Percentiles rank a stretch among this genome's conserved stretches.
phyloP scores from a whole-genome alignment of 2,329 filamentous ascomycete species.

The Diplodia corticola region DNA sequence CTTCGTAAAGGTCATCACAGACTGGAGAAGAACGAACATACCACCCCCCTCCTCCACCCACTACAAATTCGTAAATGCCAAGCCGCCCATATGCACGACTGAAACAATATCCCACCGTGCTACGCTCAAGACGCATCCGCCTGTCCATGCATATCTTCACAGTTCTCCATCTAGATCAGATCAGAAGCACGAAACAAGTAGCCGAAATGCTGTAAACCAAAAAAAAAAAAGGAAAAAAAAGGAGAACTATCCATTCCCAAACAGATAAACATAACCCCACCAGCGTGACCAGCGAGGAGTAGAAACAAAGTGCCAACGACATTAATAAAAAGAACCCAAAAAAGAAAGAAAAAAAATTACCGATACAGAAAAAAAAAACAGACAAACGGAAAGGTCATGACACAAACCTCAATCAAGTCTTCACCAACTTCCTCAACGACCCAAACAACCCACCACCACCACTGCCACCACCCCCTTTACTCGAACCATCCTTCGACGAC shows the following conservation, averaged over 20 bases:
- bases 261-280: neutral
- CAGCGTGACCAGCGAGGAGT: neutral
- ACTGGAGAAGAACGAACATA: no score
- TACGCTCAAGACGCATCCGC: no score
- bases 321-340: neutral
- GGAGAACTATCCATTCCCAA: neutral
- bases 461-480: neutral
- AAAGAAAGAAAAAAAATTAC: no score
- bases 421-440: conserved; percentile 6
- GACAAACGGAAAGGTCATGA: neutral
- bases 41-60: no score
- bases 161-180: no score
- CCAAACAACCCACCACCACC: neutral
- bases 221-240: neutral
- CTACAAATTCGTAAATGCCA: no score
- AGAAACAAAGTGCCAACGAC: neutral
- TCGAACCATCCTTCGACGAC: conserved; percentile 7
- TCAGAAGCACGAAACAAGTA: no score
- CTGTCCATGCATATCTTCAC: no score
- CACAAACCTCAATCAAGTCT: neutral
- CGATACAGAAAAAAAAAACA: no score
- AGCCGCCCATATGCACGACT: no score
- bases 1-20: no score
- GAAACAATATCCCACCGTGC: neutral
- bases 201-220: neutral